These are phyloP conservation scores for Leersia perrieri DNA, from an alignment of 176 grass and related monocot species.

Conservation along the genomic window DNA sequence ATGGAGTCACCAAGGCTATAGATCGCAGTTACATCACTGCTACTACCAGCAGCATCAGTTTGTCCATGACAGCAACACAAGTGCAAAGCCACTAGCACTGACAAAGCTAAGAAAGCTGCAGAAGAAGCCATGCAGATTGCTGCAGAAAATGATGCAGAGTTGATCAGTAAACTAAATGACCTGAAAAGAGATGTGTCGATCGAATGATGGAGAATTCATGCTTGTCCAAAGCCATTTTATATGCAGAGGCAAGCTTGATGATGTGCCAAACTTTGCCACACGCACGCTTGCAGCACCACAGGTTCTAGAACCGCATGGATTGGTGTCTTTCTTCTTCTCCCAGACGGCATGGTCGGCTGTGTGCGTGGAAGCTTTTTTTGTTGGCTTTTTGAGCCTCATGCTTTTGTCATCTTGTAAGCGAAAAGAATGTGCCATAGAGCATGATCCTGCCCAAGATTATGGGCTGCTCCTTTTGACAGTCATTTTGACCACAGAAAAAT, in stretches of 20 bases:
- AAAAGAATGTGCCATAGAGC: not conserved
- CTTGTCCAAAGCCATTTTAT: not conserved
- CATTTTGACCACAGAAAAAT: not conserved
- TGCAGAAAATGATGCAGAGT: not conserved
- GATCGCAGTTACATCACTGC: slow-evolving; percentile 53
- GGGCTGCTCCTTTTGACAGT: not conserved
- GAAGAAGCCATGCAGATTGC: slow-evolving; percentile 44
- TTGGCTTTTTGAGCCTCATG: not conserved
- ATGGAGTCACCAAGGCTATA: slow-evolving; percentile 98
- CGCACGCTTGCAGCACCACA: not conserved
- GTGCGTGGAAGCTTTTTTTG: not conserved
- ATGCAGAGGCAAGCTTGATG: not conserved
- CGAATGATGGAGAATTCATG: not conserved
- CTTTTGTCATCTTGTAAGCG: not conserved
- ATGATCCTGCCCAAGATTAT: slow-evolving; percentile 17
- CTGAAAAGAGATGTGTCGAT: not conserved
- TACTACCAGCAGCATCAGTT: not conserved
- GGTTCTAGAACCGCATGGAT: slow-evolving; percentile 22
- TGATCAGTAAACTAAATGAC: not conserved
- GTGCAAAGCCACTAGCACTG: not conserved
- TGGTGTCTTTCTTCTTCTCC: slow-evolving; percentile 23
- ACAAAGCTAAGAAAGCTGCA: not conserved
- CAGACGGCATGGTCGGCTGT: slow-evolving; percentile 29
- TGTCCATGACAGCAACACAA: not conserved
- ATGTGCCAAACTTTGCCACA: not conserved